These are phyloP conservation scores for Penicillium vulpinum DNA, from an alignment of 2,329 filamentous ascomycete species.

Conservation along the genomic window DNA sequence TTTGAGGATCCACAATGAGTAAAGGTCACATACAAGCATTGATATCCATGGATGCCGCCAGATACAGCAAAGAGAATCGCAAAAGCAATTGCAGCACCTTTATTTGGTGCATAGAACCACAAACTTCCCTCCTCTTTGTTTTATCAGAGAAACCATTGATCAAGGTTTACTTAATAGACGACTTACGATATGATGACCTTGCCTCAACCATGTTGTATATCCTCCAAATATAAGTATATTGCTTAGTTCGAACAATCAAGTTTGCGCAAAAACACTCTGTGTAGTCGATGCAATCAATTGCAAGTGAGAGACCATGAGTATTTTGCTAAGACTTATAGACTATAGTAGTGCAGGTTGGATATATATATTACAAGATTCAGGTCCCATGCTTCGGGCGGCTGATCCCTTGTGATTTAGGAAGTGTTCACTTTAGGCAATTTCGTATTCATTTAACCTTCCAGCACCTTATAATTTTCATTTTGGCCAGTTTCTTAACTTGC, in stretches of 20 bases:
- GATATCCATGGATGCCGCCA: slow-evolving; percentile 39
- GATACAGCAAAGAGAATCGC: slow-evolving; percentile 43
- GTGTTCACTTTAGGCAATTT: neutral
- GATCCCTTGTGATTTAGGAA: neutral
- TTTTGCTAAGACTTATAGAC: neutral
- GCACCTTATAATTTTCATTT: neutral
- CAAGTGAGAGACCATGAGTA: neutral
- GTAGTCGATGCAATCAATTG: neutral
- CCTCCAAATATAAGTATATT: neutral
- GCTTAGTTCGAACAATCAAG: neutral
- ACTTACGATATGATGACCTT: slow-evolving; percentile 32
- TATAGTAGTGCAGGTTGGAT: neutral
- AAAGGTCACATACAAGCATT: slow-evolving; percentile 34
- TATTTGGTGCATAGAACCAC: slow-evolving; percentile 46
- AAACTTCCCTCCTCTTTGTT: slow-evolving; percentile 35
- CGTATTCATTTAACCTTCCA: neutral
- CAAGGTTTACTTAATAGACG: neutral
- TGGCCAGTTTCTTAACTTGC: neutral
- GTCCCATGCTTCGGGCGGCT: neutral
- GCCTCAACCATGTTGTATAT: slow-evolving; percentile 19
- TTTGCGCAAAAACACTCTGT: neutral
- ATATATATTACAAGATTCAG: neutral
- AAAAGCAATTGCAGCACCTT: slow-evolving; percentile 44
- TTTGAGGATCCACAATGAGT: neutral
- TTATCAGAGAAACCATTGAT: slow-evolving; percentile 9